These are phyloP conservation scores for Pseudogymnoascus sp. DNA, from an alignment of 2,329 filamentous ascomycete species.

Conservation along the genomic window DNA sequence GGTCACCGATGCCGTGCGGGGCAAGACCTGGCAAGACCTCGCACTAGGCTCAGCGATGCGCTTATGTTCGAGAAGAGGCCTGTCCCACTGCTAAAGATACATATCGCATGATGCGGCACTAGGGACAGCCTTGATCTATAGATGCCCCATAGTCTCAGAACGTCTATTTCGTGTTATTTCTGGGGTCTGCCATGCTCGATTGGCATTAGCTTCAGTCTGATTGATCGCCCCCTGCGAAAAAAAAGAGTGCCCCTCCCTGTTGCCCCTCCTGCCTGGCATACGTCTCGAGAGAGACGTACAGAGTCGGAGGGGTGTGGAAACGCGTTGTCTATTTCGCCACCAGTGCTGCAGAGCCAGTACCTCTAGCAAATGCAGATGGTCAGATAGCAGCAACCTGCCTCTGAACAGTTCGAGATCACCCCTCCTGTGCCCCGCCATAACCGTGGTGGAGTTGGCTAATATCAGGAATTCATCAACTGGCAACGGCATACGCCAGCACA, in stretches of 20 bases:
- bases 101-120: slow-evolving; percentile 2
- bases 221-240: neutral
- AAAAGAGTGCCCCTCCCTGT: neutral
- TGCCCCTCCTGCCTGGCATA: neutral
- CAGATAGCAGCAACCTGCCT: slow-evolving; percentile 14
- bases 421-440: slow-evolving; percentile 31
- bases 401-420: slow-evolving; percentile 27
- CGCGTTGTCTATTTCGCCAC: slow-evolving; percentile 24
- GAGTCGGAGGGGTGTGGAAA: slow-evolving; percentile 3
- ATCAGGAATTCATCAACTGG: slow-evolving; percentile 66
- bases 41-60: slow-evolving; percentile 1
- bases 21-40: slow-evolving; percentile 4
- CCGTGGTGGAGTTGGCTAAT: slow-evolving; percentile 55
- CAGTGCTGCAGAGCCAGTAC: slow-evolving; percentile 24
- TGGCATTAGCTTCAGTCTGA: slow-evolving; percentile 4
- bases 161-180: slow-evolving; percentile 7
- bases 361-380: slow-evolving; percentile 23
- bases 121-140: neutral
- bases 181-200: slow-evolving; percentile 1
- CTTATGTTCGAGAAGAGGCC: slow-evolving; percentile 4
- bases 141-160: slow-evolving; percentile 4
- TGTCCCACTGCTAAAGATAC: slow-evolving; percentile 5
- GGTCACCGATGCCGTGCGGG: slow-evolving; percentile 6
- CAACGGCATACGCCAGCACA: slow-evolving; percentile 78
- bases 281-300: slow-evolving; percentile 1